Percentiles rank a stretch among this genome's conserved stretches.
These are phyloP conservation scores for Trichomonas tenax DNA, from an alignment of 208 protist species.

Conservation along the genomic window DNA sequence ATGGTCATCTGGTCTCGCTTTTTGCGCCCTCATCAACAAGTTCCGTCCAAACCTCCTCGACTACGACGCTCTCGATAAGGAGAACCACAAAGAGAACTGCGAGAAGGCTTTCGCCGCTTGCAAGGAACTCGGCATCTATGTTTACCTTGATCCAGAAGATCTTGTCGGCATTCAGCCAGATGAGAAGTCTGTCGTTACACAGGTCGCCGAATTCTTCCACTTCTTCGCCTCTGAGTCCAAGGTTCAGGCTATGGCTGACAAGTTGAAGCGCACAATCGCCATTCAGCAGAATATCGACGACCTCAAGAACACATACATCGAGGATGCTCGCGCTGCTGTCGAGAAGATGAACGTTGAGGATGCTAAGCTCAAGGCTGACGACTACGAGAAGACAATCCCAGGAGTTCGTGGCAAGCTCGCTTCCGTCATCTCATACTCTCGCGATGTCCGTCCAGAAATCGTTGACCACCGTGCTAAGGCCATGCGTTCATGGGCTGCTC, in stretches of 20 bases:
- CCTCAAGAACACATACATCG: neutral
- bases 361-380: neutral
- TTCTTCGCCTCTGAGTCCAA: neutral
- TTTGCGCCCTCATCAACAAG: conserved; percentile 9
- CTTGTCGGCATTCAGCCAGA: neutral
- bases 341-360: neutral
- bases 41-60: neutral
- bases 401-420: neutral
- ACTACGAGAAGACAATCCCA: neutral
- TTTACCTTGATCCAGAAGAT: conserved; percentile 21
- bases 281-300: neutral
- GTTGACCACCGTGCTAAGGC: neutral
- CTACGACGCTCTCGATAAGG: conserved; percentile 4
- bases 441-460: neutral
- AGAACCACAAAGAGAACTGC: neutral
- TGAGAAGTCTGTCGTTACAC: conserved; percentile 23
- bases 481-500: neutral
- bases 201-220: conserved; percentile 25
- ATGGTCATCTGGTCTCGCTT: conserved; percentile 18
- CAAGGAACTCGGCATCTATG: neutral
- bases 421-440: neutral
- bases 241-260: neutral
- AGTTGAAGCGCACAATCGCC: neutral
- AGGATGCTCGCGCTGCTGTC: neutral
- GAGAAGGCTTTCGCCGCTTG: neutral